Evolutionary conservation across 495 filamentous ascomycete species (phyloP).

Genomic region (Penicillium coffeae): DNA sequence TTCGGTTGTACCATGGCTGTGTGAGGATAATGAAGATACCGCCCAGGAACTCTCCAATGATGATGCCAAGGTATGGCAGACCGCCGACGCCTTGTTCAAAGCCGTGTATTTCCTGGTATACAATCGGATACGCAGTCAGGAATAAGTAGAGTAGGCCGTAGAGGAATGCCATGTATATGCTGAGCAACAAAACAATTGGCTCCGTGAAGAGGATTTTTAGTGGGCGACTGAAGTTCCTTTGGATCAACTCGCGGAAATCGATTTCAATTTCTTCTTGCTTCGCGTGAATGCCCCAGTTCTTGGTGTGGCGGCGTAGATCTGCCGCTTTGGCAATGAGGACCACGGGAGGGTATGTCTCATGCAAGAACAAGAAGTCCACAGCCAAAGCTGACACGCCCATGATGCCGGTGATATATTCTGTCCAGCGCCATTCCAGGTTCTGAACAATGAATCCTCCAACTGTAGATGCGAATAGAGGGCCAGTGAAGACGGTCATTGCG

Average conservation of each 20-base stretch:
- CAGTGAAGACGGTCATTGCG: constrained; percentile 79
- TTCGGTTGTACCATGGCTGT: constrained; percentile 60
- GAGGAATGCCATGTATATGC: constrained; percentile 78
- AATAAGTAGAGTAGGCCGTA: constrained; percentile 82
- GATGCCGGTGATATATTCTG: constrained; percentile 65
- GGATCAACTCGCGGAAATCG: constrained; percentile 70
- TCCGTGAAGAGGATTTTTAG: constrained; percentile 75
- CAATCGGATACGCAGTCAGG: constrained; percentile 74
- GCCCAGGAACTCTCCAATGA: constrained; percentile 65
- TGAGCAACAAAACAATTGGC: constrained; percentile 71
- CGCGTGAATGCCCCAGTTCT: constrained; percentile 92
- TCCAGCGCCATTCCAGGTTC: constrained; percentile 83
- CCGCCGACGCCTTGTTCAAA: constrained; percentile 66
- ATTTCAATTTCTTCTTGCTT: constrained; percentile 92
- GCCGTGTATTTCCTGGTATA: constrained; percentile 69
- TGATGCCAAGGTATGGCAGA: constrained; percentile 78
- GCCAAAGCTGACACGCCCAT: constrained; percentile 73
- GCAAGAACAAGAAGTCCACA: constrained; percentile 67
- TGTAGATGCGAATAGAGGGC: constrained; percentile 77
- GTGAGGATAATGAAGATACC: constrained; percentile 60
- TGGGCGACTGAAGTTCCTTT: constrained; percentile 81
- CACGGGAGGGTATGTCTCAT: constrained; percentile 81
- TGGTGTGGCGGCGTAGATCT: constrained; percentile 73
- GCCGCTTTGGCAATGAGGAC: constrained; percentile 74
- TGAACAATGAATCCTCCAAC: constrained; percentile 79